A percentile compares a stretch with the other conserved stretches of the same genome.
Evolutionary conservation across 1,284 basidiomycete genomes (phyloP).

Genomic region (Gastroboletus turbinatus): DNA sequence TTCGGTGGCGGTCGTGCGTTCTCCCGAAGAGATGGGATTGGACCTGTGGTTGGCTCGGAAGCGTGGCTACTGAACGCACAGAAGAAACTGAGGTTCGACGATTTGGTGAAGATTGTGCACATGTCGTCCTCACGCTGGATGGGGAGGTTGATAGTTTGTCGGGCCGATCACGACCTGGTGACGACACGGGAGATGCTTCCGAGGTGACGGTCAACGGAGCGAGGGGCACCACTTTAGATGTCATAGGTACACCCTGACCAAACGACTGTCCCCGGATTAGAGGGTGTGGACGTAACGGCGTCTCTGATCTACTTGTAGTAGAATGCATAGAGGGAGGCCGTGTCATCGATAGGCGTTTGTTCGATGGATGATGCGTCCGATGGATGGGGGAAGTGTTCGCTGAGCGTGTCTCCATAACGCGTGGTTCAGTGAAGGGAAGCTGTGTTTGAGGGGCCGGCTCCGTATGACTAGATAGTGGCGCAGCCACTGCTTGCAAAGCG

Average conservation of each 20-base stretch:
- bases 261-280: conserved; percentile 71
- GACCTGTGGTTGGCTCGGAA: conserved; percentile 41
- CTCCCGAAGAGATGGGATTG: conserved; percentile 34
- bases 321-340: conserved; percentile 67
- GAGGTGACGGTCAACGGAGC: conserved; percentile 62
- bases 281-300: conserved; percentile 62
- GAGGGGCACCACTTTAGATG: conserved; percentile 52
- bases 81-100: conserved; percentile 69
- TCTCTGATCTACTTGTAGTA: conserved; percentile 39
- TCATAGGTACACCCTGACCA: conserved; percentile 39
- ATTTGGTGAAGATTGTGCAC: conserved; percentile 22
- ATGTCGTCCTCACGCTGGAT: conserved; percentile 39
- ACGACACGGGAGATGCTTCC: conserved; percentile 45
- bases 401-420: conserved; percentile 37
- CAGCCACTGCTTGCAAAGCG: conserved; percentile 17
- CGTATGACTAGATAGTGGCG: conserved; percentile 14
- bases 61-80: conserved; percentile 57
- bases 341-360: conserved; percentile 41
- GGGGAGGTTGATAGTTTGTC: conserved; percentile 36
- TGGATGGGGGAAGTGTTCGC: conserved; percentile 43
- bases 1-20: conserved; percentile 57
- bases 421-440: conserved; percentile 20
- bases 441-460: conserved; percentile 18
- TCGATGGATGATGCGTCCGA: conserved; percentile 31
- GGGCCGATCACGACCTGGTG: conserved; percentile 34